Evolutionary conservation across 768 basidiomycete species (phyloP).

Genomic region (Gymnopilus dilepis): DNA sequence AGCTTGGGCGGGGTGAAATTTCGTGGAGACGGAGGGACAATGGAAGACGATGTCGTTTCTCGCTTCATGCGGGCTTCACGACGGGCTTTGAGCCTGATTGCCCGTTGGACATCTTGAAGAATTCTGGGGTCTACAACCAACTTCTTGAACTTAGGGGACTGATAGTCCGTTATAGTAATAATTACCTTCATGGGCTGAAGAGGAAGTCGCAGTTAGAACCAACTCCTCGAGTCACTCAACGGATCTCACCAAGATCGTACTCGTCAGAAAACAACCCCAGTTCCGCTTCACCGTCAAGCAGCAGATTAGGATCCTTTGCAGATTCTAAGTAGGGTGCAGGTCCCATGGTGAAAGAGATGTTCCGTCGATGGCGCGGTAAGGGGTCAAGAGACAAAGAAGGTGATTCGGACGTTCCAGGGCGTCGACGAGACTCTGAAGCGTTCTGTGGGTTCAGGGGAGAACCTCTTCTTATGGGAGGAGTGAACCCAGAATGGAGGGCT

Average conservation of each 20-base stretch:
- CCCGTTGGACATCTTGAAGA: conserved; percentile 80
- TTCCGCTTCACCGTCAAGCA: conserved; percentile 24
- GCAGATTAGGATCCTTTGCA: background rate
- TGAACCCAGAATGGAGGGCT: conserved; percentile 16
- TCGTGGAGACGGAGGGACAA: conserved; percentile 18
- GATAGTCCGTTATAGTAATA: background rate
- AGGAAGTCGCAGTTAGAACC: too few relatives aligned
- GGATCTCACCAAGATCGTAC: conserved; percentile 80
- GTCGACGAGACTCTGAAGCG: conserved; percentile 29
- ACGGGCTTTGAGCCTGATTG: conserved; percentile 72
- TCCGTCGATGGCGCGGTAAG: conserved; percentile 32
- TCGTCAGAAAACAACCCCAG: conserved; percentile 67
- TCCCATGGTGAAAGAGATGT: conserved; percentile 12
- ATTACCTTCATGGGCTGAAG: conserved; percentile 85
- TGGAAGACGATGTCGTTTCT: conserved; percentile 21
- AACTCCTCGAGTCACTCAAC: too few relatives aligned
- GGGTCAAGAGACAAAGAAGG: conserved; percentile 24
- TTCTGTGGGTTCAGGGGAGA: conserved; percentile 43
- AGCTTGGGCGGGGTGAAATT: conserved; percentile 30
- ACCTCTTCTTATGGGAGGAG: conserved; percentile 35
- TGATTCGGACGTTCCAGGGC: conserved; percentile 33
- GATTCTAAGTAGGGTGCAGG: conserved; percentile 17
- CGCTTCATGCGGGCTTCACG: conserved; percentile 66
- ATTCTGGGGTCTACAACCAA: conserved; percentile 71
- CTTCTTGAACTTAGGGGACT: conserved; percentile 3